Evolutionary conservation across 768 basidiomycete genomes (phyloP).

Genomic region (Xerocomus spinulosus): DNA sequence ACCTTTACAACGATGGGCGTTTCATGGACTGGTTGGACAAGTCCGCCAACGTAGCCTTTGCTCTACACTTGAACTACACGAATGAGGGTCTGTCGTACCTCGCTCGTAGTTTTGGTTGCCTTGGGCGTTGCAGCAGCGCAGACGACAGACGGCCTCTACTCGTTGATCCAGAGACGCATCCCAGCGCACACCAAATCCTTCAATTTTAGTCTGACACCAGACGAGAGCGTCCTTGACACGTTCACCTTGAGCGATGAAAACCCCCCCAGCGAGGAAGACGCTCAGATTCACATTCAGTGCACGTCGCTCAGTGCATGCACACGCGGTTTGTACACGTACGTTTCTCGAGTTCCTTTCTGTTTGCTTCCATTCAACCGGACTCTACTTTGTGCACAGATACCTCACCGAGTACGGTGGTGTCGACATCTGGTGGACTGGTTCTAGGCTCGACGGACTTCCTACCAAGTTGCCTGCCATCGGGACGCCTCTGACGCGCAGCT

Average conservation of each 20-base stretch:
- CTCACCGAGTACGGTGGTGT: conserved; percentile 34
- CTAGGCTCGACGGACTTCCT: conserved; percentile 33
- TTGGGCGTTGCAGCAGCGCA: neutral
- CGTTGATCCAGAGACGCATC: conserved; percentile 34
- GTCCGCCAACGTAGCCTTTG: no score
- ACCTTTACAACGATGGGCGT: no score
- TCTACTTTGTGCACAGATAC: no score
- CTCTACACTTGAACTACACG: no score
- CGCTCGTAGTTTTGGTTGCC: neutral
- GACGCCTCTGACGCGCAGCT: conserved; percentile 26
- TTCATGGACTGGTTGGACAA: no score
- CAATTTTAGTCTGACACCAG: conserved; percentile 25
- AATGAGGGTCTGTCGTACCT: neutral
- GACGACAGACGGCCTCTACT: conserved; percentile 28
- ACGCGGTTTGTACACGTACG: conserved; percentile 37
- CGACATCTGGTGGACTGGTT: conserved; percentile 44
- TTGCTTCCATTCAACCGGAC: no score
- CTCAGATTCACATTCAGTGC: conserved; percentile 30
- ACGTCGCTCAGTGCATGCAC: conserved; percentile 36
- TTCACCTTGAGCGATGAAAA: conserved; percentile 32
- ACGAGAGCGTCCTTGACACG: conserved; percentile 25
- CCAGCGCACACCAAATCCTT: conserved; percentile 32
- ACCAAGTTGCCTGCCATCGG: conserved; percentile 28
- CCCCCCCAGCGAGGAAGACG: conserved; percentile 5
- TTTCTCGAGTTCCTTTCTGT: neutral